Evolutionary conservation across 2,329 filamentous ascomycete genomes (phyloP), one percentile per base, ranked within the genome.

Genomic region (Colletotrichum sp.): DNA sequence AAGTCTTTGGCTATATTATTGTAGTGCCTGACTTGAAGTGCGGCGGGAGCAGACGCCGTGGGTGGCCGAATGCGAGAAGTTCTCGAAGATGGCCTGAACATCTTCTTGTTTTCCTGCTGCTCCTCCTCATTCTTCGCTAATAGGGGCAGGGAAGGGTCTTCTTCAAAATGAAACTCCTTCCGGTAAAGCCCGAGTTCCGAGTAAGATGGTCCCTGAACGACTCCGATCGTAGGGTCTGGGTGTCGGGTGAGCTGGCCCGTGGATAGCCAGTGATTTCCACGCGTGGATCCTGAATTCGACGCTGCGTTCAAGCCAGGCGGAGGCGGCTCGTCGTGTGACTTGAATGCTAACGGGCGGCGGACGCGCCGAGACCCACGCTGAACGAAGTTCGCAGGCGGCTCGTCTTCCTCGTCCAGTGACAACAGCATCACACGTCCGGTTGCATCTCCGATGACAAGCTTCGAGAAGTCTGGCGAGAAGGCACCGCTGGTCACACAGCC

Each of bases 381-480:
- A 12, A 84, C 76, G 59, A 85, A 84, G 24, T 83, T 78, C 1
- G 80, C 76, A 12, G 80, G 77, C 0, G 80, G 78, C 27, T 82
- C 82, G 36, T 86, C 83, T 2, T 81, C 80, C 21, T 87, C 83
- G 69, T 90, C 85, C 5, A 88, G 78, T 0, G 87, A 87, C 4
- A 92, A 78, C 1, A 92, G 77, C 72, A 89, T 91, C 0, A 93
- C 85, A 8, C 90, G 87, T 1, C 91, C 91, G 4, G 88, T 91
- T 0, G 89, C 90, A 78, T 93, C 91, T 21, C 91, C 91, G 13
- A 93, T 82, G 2, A 89, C 84, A 2, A 93, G 84, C 75, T 86
- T 88, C 2, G 87, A 86, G 38, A 83, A 84, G 77, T 92, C 88
- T 0, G 87, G 87, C 0, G 90, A 91, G 73, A 93, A 93, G 3